Evolutionary conservation across 1,284 basidiomycete species (phyloP).

Genomic region (Marasmius tenuissimus): DNA sequence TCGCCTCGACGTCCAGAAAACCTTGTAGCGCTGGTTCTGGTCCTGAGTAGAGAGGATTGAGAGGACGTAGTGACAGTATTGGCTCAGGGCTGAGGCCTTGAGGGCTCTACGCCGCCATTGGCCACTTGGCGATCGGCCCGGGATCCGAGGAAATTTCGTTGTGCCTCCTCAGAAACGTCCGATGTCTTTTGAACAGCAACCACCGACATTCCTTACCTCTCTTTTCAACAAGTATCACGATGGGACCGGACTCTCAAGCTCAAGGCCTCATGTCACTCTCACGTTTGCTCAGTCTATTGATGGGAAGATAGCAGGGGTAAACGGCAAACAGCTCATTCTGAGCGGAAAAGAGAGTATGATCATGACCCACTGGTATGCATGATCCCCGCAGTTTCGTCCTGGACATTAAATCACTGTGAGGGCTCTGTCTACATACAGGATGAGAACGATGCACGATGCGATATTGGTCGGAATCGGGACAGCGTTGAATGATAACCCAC

Average conservation of each 20-base stretch:
- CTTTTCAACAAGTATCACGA: conserved; percentile 9
- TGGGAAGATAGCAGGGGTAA: conserved; percentile 84
- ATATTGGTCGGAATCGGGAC: conserved; percentile 94
- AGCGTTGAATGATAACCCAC: conserved; percentile 88
- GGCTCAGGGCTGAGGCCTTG: no score
- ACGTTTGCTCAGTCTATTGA: conserved; percentile 97
- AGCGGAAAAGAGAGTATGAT: conserved; percentile 88
- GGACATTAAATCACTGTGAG: neutral
- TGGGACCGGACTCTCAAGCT: conserved; percentile 6
- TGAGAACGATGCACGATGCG: conserved; percentile 88
- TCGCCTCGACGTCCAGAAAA: no score
- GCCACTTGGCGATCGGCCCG: no score
- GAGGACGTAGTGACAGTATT: no score
- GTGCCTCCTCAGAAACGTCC: neutral
- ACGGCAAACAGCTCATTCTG: conserved; percentile 76
- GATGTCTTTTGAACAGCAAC: neutral
- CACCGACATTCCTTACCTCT: conserved; percentile 7
- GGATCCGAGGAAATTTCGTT: no score
- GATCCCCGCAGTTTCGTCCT: neutral
- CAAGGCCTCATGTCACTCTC: conserved; percentile 71
- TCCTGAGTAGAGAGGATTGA: no score
- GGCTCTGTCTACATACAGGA: conserved; percentile 42
- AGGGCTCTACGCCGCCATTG: no score
- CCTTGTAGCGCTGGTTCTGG: no score
- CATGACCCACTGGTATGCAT: conserved; percentile 89